Evolutionary conservation across 768 basidiomycete species (phyloP).

Genomic region (Daedalea quercina): DNA sequence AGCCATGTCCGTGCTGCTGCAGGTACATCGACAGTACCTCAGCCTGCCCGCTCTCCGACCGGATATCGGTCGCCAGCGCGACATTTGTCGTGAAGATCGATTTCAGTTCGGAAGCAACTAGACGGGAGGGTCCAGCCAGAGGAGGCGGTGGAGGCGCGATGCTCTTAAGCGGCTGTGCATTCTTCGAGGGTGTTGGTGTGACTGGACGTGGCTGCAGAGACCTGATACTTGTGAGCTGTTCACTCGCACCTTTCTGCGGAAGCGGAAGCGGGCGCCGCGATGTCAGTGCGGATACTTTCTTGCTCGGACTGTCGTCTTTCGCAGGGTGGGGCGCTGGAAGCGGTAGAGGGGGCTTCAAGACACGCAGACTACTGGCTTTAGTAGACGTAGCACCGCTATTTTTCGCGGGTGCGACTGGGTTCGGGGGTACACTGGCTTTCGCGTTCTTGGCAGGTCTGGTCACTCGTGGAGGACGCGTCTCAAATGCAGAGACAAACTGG

Average conservation of each 20-base stretch:
- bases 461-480: not conserved
- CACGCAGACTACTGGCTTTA: slow-evolving; percentile 5
- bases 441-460: not conserved
- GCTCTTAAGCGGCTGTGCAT: slow-evolving; percentile 12
- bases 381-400: not conserved
- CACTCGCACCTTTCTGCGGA: not conserved
- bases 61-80: slow-evolving; percentile 45
- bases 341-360: slow-evolving; percentile 7
- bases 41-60: slow-evolving; percentile 40
- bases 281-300: not conserved
- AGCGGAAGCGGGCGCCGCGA: not conserved
- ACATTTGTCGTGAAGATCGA: slow-evolving; percentile 48
- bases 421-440: not conserved
- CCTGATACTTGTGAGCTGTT: not conserved
- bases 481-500: slow-evolving; percentile 5
- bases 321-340: not conserved
- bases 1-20: slow-evolving; percentile 36
- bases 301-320: not conserved
- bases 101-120: slow-evolving; percentile 23
- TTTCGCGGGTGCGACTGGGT: not conserved
- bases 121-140: slow-evolving; percentile 10
- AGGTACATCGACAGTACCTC: slow-evolving; percentile 50
- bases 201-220: not conserved
- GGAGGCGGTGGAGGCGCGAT: slow-evolving; percentile 23
- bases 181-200: not conserved